Conservation (phyloP, 2,329 filamentous ascomycete species). For the Hypoxylon sp. region DNA sequence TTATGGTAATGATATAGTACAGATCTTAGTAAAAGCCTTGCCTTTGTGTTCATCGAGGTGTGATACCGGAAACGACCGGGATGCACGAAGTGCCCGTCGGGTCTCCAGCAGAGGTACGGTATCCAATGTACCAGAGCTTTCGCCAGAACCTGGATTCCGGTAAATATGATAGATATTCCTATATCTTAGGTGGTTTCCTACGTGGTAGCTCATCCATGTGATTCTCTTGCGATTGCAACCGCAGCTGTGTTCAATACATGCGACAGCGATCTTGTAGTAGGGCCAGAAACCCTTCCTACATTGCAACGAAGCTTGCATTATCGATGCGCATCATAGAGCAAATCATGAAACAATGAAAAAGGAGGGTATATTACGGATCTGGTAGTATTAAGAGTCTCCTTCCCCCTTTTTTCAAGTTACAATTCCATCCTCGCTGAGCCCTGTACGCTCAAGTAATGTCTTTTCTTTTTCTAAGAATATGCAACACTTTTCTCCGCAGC, state of each 20-base stretch:
- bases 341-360: not conserved
- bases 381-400: too few relatives aligned
- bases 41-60: not conserved
- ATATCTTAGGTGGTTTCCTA: not conserved
- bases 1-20: conserved; percentile 10
- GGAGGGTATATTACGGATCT: not conserved
- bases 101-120: too few relatives aligned
- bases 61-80: not conserved
- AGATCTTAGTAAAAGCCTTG: not conserved
- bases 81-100: not conserved
- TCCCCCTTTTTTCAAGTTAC: too few relatives aligned
- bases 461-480: too few relatives aligned
- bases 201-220: conserved; percentile 2
- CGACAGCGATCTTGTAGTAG: conserved; percentile 7
- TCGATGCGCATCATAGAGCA: not conserved
- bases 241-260: conserved; percentile 4
- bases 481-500: too few relatives aligned
- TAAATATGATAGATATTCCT: not conserved
- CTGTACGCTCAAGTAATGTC: too few relatives aligned
- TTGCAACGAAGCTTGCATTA: conserved; percentile 2
- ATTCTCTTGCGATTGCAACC: not conserved
- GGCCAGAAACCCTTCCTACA: conserved; percentile 19
- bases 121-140: not conserved
- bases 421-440: too few relatives aligned
- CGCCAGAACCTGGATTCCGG: not conserved